Evolutionary conservation across 1,139 yeast genomes (phyloP).

Genomic region (Taphrina populina): DNA sequence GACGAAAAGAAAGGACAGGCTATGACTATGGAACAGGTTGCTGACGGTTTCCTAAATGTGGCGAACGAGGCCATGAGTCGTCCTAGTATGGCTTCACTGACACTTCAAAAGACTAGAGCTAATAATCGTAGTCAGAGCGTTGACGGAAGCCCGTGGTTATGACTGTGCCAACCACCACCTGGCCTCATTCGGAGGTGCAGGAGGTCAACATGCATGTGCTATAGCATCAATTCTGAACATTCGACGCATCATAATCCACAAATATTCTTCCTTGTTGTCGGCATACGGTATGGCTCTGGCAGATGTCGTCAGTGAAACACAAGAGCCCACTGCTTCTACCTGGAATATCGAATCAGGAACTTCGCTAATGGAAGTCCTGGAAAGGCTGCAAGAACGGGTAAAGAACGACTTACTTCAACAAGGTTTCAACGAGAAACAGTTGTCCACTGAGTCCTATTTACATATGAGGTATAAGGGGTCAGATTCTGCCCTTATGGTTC

Average conservation of each 20-base stretch:
- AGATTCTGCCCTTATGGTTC: constrained; percentile 76
- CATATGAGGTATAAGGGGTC: constrained; percentile 85
- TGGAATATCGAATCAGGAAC: constrained; percentile 45
- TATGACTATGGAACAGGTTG: constrained; percentile 51
- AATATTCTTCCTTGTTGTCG: constrained; percentile 53
- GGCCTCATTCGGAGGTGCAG: constrained; percentile 58
- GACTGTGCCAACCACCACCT: constrained; percentile 49
- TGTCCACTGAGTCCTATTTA: constrained; percentile 60
- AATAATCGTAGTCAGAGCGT: constrained; percentile 46
- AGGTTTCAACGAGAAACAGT: constrained; percentile 50
- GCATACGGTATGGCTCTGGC: constrained; percentile 58
- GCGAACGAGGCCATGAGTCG: constrained; percentile 57
- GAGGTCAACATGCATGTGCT: constrained; percentile 56
- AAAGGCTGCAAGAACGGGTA: constrained; percentile 46
- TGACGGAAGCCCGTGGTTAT: constrained; percentile 56
- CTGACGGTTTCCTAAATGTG: constrained; percentile 53
- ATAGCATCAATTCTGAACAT: constrained; percentile 52
- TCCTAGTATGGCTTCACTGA: constrained; percentile 42
- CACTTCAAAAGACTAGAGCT: not conserved
- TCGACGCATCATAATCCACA: constrained; percentile 50
- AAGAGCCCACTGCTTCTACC: constrained; percentile 52
- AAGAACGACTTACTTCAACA: constrained; percentile 48
- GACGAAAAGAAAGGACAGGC: constrained; percentile 43
- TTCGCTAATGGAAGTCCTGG: constrained; percentile 47
- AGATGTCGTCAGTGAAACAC: constrained; percentile 59